Percentiles rank a stretch among this genome's conserved stretches.
Conservation (phyloP, 169 alveolate genomes). For the Eimeria falciformis region DNA sequence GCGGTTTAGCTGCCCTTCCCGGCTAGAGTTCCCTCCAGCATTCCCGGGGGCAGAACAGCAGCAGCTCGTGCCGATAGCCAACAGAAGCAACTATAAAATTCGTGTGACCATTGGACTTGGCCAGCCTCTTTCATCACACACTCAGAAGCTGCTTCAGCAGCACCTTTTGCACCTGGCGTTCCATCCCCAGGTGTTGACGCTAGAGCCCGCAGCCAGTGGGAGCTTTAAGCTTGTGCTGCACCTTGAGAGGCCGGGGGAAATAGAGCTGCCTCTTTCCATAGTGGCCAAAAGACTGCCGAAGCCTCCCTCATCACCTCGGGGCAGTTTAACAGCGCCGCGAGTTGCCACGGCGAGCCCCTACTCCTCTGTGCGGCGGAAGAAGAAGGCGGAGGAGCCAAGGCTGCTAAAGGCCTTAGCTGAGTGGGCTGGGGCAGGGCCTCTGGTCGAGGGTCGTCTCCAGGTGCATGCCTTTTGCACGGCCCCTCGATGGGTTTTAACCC, state of each 20-base stretch:
- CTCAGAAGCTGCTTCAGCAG: neutral
- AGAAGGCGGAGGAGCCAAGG: neutral
- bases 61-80: conserved; percentile 23
- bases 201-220: neutral
- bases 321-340: neutral
- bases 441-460: conserved; percentile 11
- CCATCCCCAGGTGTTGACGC: conserved; percentile 8
- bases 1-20: conserved; percentile 20
- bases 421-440: conserved; percentile 27
- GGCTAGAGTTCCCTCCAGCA: neutral
- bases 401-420: neutral
- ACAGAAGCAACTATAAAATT: neutral
- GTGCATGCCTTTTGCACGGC: neutral
- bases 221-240: neutral
- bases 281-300: neutral
- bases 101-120: neutral
- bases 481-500: conserved; percentile 24
- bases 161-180: conserved; percentile 20
- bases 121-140: neutral
- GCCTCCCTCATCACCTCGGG: conserved; percentile 28
- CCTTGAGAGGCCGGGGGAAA: conserved; percentile 1
- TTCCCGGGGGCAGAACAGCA: conserved; percentile 29
- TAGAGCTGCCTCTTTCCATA: neutral
- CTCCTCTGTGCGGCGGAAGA: neutral
- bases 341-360: neutral